Percentiles rank a stretch among this genome's conserved stretches.
phyloP scores from a whole-genome alignment of 306 rosid species.

The Purshia tridentata region DNA sequence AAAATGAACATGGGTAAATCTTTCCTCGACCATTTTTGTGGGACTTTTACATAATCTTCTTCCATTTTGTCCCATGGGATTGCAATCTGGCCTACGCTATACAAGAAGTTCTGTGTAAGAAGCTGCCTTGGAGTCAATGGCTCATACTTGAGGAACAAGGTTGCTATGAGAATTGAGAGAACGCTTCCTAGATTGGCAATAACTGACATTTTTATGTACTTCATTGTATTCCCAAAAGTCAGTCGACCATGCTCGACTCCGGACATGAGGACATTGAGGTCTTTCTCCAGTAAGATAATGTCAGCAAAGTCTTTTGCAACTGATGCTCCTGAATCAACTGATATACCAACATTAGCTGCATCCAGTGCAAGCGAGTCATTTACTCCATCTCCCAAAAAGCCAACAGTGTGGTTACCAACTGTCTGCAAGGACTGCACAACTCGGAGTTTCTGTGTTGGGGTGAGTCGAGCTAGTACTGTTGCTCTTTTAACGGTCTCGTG shows the following conservation, averaged over 20 bases:
- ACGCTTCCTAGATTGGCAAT: conserved; percentile 76
- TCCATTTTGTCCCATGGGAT: conserved; percentile 72
- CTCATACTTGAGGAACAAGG: conserved; percentile 49
- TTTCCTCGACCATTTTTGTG: conserved; percentile 61
- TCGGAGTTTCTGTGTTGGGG: conserved; percentile 74
- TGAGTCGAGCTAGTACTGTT: conserved; percentile 77
- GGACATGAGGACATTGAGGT: conserved; percentile 70
- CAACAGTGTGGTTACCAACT: conserved; percentile 61
- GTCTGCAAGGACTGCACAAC: conserved; percentile 80
- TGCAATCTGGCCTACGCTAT: conserved; percentile 71
- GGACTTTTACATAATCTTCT: conserved; percentile 56
- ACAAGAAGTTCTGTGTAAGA: conserved; percentile 71
- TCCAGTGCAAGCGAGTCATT: conserved; percentile 78
- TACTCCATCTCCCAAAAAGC: conserved; percentile 78
- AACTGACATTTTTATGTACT: conserved; percentile 75
- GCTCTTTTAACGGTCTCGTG: conserved; percentile 68
- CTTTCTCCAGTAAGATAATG: conserved; percentile 80
- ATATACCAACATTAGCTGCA: conserved; percentile 79
- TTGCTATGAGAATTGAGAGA: conserved; percentile 67
- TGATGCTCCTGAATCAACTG: conserved; percentile 81
- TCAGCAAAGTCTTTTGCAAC: conserved; percentile 85
- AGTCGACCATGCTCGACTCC: conserved; percentile 85
- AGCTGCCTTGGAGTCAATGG: conserved; percentile 71
- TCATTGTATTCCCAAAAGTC: conserved; percentile 83
- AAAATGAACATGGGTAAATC: conserved; percentile 60